Evolutionary conservation across 2,329 filamentous ascomycete genomes (phyloP).

Genomic region (Xylariaceae sp.): DNA sequence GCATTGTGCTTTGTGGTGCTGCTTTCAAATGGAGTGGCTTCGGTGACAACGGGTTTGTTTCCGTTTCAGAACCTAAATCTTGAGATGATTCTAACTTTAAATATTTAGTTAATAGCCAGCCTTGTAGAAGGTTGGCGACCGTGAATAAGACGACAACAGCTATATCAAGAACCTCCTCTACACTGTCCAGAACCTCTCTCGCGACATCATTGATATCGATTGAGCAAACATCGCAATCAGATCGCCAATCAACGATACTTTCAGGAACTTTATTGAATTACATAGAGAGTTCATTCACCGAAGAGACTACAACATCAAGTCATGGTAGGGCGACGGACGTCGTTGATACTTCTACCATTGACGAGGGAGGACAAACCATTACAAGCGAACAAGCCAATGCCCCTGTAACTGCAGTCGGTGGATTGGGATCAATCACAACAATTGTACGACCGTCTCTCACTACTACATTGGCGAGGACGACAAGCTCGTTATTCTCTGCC

Average conservation of each 20-base stretch:
- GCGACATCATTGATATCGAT: neutral
- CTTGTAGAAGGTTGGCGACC: constrained; percentile 6
- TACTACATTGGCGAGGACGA: constrained; percentile 5
- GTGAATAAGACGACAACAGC: constrained; percentile 6
- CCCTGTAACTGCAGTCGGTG: too few species aligned
- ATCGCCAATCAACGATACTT: neutral
- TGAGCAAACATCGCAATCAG: constrained; percentile 1
- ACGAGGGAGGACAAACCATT: neutral
- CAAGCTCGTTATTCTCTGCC: constrained; percentile 7
- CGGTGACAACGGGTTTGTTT: constrained; percentile 6
- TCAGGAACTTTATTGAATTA: neutral
- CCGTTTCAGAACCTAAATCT: constrained; percentile 3
- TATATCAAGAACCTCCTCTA: neutral
- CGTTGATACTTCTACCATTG: neutral
- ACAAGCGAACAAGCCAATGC: too few species aligned
- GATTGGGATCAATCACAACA: too few species aligned
- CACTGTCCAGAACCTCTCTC: neutral
- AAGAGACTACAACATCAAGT: neutral
- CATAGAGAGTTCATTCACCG: neutral
- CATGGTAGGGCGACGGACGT: neutral
- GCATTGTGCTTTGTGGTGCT: constrained; percentile 13
- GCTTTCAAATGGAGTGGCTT: constrained; percentile 7
- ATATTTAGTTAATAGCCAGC: too few species aligned
- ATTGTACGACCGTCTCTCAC: constrained; percentile 8
- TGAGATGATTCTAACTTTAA: too few species aligned